Percentiles rank a stretch among this genome's conserved stretches.
phyloP scores from a whole-genome alignment of 108 stramenopile species.

The Discostella stelligeroides region DNA sequence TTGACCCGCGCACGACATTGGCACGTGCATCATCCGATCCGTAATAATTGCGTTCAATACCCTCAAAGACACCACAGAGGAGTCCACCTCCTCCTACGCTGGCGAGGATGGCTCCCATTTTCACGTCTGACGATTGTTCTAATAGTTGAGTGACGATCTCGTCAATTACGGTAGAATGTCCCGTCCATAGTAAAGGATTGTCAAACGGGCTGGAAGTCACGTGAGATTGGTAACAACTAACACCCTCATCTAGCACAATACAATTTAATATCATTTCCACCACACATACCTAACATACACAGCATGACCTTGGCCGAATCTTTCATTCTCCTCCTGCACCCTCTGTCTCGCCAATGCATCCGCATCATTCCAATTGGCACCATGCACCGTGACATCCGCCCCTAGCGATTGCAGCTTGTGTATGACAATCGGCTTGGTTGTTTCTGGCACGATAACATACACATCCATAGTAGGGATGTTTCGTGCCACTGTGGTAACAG shows the following conservation, averaged over 20 bases:
- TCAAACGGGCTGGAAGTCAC: slow-evolving; percentile 76
- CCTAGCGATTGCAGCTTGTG: slow-evolving; percentile 76
- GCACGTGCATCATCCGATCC: slow-evolving; percentile 14
- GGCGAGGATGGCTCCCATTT: slow-evolving; percentile 73
- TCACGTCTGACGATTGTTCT: slow-evolving; percentile 26
- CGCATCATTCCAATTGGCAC: slow-evolving; percentile 91
- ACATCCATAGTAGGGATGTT: slow-evolving; percentile 62
- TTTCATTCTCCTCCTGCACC: slow-evolving; percentile 46
- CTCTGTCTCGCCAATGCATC: slow-evolving; percentile 67
- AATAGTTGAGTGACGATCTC: slow-evolving; percentile 70
- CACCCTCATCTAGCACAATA: too few relatives aligned
- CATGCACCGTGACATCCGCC: slow-evolving; percentile 82
- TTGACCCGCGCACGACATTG: slow-evolving; percentile 39
- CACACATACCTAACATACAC: slow-evolving; percentile 33
- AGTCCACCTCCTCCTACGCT: slow-evolving; percentile 93
- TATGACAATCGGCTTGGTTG: slow-evolving; percentile 85
- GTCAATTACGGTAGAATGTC: slow-evolving; percentile 85
- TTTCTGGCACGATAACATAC: slow-evolving; percentile 81
- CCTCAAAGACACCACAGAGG: slow-evolving; percentile 81
- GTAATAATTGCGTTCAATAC: slow-evolving; percentile 60
- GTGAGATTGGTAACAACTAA: too few relatives aligned
- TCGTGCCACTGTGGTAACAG: slow-evolving; percentile 75
- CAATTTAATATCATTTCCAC: too few relatives aligned
- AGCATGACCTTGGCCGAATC: slow-evolving; percentile 11
- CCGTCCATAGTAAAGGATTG: slow-evolving; percentile 88